Conservation (phyloP, 768 basidiomycete species). For the Mycena capillaripes region DNA sequence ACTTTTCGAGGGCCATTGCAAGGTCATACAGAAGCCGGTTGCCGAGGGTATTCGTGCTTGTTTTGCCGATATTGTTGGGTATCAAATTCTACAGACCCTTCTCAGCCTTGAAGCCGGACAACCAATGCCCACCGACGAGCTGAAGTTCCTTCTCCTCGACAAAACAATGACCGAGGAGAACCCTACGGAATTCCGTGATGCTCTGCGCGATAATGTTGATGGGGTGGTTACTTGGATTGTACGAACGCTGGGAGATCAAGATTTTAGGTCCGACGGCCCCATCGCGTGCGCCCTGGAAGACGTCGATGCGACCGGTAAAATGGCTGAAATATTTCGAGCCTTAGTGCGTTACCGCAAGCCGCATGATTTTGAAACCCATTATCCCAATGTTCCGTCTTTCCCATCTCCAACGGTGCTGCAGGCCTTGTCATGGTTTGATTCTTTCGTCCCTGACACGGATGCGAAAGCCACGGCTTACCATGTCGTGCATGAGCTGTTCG, state of each 20-base stretch:
- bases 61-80: conserved; percentile 79
- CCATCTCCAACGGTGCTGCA: conserved; percentile 62
- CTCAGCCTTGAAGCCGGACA: conserved; percentile 44
- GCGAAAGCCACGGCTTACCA: conserved; percentile 80
- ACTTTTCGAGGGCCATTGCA: conserved; percentile 75
- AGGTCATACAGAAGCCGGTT: conserved; percentile 62
- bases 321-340: conserved; percentile 60
- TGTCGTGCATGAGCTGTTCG: conserved; percentile 79
- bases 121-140: conserved; percentile 40
- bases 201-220: conserved; percentile 63
- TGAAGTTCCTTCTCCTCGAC: conserved; percentile 53
- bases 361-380: conserved; percentile 66
- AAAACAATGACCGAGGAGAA: conserved; percentile 48
- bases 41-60: conserved; percentile 70
- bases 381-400: conserved; percentile 77
- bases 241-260: conserved; percentile 76
- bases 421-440: conserved; percentile 73
- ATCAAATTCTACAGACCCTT: conserved; percentile 66
- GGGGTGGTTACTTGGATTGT: conserved; percentile 71
- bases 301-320: conserved; percentile 50
- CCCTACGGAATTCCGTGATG: conserved; percentile 49
- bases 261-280: conserved; percentile 64
- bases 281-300: conserved; percentile 62
- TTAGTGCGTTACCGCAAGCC: conserved; percentile 66
- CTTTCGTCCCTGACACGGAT: conserved; percentile 55